A percentile compares a stretch with the other conserved stretches of the same genome.
phyloP scores from a whole-genome alignment of 169 alveolate genomes.

The Cryptosporidium bovis region DNA sequence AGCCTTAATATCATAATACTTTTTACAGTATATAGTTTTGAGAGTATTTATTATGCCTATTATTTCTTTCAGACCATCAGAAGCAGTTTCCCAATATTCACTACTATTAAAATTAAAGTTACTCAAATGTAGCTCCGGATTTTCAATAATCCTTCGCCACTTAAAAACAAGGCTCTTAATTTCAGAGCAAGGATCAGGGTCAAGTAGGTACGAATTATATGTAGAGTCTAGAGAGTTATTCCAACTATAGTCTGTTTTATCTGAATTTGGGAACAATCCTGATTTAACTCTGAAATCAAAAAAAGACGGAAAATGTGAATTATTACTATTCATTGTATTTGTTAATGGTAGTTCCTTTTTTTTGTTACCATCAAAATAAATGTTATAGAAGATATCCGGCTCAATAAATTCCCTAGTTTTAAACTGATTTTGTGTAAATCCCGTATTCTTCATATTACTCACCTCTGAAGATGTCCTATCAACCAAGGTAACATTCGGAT shows the following conservation, averaged over 20 bases:
- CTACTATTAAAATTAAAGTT: constrained; percentile 3
- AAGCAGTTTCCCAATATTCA: constrained; percentile 39
- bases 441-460: background rate
- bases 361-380: no score
- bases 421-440: background rate
- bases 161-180: constrained; percentile 16
- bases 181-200: constrained; percentile 36
- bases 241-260: constrained; percentile 10
- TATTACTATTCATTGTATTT: background rate
- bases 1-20: background rate
- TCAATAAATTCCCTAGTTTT: background rate
- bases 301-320: background rate
- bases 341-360: background rate
- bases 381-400: background rate
- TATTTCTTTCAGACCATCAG: background rate
- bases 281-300: background rate
- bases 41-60: constrained; percentile 4
- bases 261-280: background rate
- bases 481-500: constrained; percentile 83
- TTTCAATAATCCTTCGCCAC: constrained; percentile 43
- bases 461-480: constrained; percentile 76
- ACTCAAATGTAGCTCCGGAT: constrained; percentile 54
- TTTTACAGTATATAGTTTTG: constrained; percentile 13
- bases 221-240: background rate
- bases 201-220: background rate